Conservation (phyloP, 2,329 filamentous ascomycete species). For the Apiospora kogelbergensis region DNA sequence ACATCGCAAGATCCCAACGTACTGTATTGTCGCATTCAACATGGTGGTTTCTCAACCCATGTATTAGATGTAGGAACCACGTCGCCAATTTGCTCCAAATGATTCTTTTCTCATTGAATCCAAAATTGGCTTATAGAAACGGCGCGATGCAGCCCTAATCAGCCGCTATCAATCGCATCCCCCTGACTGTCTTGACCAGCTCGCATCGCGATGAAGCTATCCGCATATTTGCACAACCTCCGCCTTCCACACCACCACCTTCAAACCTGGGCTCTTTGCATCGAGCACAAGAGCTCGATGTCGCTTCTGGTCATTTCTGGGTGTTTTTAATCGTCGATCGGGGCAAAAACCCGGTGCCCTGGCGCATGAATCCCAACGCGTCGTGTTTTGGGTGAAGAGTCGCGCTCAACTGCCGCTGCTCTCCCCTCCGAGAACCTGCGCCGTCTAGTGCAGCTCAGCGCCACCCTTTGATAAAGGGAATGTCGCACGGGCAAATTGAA, state of each 20-base stretch:
- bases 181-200: background rate
- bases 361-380: background rate
- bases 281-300: background rate
- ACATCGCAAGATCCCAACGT: constrained; percentile 14
- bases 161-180: constrained; percentile 1
- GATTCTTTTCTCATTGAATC: background rate
- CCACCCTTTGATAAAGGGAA: constrained; percentile 19
- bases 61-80: background rate
- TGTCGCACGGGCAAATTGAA: constrained; percentile 14
- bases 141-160: background rate
- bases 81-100: background rate
- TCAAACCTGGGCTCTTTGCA: background rate
- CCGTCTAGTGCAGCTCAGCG: constrained; percentile 17
- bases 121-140: background rate
- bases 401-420: constrained; percentile 10
- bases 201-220: constrained; percentile 29
- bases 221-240: constrained; percentile 24
- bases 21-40: background rate
- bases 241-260: constrained; percentile 10
- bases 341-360: background rate
- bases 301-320: background rate
- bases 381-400: constrained; percentile 11
- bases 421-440: constrained; percentile 2
- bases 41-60: constrained; percentile 4
- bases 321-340: background rate